Percentiles rank a stretch among this genome's conserved stretches.
phyloP scores from a whole-genome alignment of 1,284 basidiomycete genomes.

The Leccinum cinnamomeum region DNA sequence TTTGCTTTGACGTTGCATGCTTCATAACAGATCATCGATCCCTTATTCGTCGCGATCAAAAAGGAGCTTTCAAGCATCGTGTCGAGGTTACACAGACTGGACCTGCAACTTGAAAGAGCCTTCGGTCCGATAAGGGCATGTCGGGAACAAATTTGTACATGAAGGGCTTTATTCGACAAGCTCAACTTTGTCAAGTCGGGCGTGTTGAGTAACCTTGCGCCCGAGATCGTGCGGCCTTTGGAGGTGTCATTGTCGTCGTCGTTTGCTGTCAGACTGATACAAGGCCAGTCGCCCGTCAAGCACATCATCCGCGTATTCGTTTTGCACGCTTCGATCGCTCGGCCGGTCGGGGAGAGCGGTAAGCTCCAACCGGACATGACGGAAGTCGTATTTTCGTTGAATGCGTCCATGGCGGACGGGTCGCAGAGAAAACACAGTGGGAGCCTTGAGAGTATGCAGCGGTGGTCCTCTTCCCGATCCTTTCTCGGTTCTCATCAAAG shows the following conservation, averaged over 20 bases:
- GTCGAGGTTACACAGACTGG: constrained; percentile 78
- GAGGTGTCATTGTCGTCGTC: constrained; percentile 30
- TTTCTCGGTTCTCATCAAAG: neutral
- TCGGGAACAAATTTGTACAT: constrained; percentile 81
- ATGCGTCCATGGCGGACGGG: constrained; percentile 69
- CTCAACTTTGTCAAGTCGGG: constrained; percentile 77
- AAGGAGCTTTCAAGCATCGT: constrained; percentile 79
- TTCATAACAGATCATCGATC: constrained; percentile 57
- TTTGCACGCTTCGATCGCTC: constrained; percentile 85
- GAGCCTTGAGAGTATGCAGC: constrained; percentile 77
- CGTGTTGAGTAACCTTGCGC: constrained; percentile 70
- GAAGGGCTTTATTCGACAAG: constrained; percentile 85
- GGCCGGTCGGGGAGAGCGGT: constrained; percentile 77
- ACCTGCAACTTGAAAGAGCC: constrained; percentile 61
- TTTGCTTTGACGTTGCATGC: neutral
- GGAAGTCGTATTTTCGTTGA: constrained; percentile 71
- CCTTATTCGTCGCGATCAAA: constrained; percentile 71
- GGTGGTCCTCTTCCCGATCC: constrained; percentile 23
- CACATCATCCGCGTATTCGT: constrained; percentile 84
- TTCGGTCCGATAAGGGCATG: constrained; percentile 63
- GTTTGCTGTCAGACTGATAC: constrained; percentile 1
- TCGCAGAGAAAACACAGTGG: constrained; percentile 54
- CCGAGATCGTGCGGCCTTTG: constrained; percentile 73
- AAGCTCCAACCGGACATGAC: no score
- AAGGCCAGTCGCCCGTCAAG: constrained; percentile 64